These are phyloP conservation scores for Persicaria tinctoria DNA, from an alignment of 148 eudicot species.

Conservation along the genomic window DNA sequence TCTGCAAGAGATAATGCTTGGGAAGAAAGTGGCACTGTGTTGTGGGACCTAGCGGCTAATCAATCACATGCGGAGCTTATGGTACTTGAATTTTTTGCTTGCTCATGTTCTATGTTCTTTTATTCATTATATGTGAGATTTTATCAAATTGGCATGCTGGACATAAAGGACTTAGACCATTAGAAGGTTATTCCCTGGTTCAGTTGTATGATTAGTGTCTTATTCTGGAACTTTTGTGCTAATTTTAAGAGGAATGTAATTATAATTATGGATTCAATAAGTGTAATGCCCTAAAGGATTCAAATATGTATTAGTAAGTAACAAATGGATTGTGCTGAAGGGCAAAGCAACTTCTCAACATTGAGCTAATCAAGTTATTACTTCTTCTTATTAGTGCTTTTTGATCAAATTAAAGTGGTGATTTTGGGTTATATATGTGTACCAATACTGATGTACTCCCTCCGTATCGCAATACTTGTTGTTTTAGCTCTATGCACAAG, in stretches of 20 bases:
- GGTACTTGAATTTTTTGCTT: constrained; percentile 36
- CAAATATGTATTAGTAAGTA: background rate
- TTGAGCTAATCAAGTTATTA: background rate
- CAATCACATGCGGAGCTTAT: constrained; percentile 78
- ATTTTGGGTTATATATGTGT: background rate
- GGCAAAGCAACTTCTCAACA: background rate
- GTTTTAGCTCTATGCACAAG: no score
- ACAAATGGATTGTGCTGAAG: background rate
- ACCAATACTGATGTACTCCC: background rate
- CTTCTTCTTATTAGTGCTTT: no score
- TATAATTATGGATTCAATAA: background rate
- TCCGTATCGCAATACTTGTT: no score
- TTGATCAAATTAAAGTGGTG: background rate
- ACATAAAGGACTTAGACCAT: background rate
- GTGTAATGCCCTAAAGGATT: background rate
- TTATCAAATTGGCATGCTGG: background rate
- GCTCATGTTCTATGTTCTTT: background rate
- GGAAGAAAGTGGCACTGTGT: constrained; percentile 88
- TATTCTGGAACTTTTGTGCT: background rate
- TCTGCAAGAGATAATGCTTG: constrained; percentile 49
- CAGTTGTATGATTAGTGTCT: background rate
- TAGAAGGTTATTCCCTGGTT: background rate
- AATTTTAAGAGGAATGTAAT: background rate
- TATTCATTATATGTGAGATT: background rate
- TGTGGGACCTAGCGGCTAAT: constrained; percentile 95